These are phyloP conservation scores for Eutrema salsugineum DNA, from an alignment of 441 rosid genomes.

Conservation along the genomic window DNA sequence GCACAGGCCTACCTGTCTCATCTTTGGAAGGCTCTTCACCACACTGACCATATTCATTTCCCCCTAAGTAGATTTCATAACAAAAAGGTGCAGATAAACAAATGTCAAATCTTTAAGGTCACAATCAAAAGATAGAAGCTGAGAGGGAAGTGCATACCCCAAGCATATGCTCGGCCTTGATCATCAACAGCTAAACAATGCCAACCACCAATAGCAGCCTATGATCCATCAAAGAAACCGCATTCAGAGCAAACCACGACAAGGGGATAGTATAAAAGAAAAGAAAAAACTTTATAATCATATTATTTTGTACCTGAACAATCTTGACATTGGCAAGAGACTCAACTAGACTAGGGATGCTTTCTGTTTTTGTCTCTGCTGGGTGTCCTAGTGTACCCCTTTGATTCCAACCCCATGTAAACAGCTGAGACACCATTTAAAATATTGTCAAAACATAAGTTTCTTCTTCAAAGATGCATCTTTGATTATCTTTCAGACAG, in stretches of 20 bases:
- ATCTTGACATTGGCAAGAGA: constrained; percentile 76
- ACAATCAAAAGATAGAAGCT: constrained; percentile 6
- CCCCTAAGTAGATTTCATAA: constrained; percentile 47
- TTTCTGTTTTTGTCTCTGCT: constrained; percentile 90
- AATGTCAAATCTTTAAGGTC: not conserved
- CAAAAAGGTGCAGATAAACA: not conserved
- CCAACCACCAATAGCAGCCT: constrained; percentile 99
- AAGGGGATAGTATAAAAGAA: not conserved
- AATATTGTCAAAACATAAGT: not conserved
- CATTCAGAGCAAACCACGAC: constrained; percentile 5
- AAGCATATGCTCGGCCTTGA: constrained; percentile 94
- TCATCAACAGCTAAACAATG: constrained; percentile 99
- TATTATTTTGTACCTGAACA: constrained; percentile 53
- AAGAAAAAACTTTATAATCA: not conserved
- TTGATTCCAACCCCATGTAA: constrained; percentile 99
- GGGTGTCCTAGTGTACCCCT: constrained; percentile 97
- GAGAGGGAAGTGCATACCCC: constrained; percentile 55
- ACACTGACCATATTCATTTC: constrained; percentile 99
- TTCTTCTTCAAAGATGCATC: not conserved
- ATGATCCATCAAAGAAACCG: constrained; percentile 16
- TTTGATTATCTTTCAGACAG: not conserved
- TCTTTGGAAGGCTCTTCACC: constrained; percentile 97
- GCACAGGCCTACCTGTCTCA: constrained; percentile 75
- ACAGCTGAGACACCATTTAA: constrained; percentile 50
- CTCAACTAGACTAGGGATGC: constrained; percentile 79